phyloP scores from a whole-genome alignment of 2,329 filamentous ascomycete genomes.

The Fusarium mexicanum region DNA sequence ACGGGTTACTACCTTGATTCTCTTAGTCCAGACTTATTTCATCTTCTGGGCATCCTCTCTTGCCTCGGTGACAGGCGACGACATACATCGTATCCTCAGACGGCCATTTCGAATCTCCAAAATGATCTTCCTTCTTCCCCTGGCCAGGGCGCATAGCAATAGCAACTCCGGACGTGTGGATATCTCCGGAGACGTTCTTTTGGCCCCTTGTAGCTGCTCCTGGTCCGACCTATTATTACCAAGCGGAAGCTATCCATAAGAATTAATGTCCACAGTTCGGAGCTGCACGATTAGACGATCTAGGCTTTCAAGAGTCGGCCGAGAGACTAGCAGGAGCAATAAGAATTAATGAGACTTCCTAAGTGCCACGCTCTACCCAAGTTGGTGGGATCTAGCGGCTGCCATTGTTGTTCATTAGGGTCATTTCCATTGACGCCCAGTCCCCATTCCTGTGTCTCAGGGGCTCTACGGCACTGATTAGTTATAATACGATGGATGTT shows the following conservation, averaged over 20 bases:
- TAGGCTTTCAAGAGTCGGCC: conserved; percentile 14
- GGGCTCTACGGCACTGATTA: not conserved
- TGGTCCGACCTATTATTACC: not conserved
- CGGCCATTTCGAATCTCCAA: conserved; percentile 29
- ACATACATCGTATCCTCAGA: conserved; percentile 16
- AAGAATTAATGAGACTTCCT: conserved; percentile 7
- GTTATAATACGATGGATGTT: conserved; percentile 5
- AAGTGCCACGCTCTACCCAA: conserved; percentile 19
- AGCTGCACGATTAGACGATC: not conserved
- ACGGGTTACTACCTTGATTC: conserved; percentile 31
- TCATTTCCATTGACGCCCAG: not conserved
- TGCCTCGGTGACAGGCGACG: conserved; percentile 27
- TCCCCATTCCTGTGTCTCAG: not conserved
- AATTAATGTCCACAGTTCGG: not conserved
- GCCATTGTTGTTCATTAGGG: not conserved
- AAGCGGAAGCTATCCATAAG: not conserved
- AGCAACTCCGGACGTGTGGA: conserved; percentile 3
- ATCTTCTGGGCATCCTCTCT: conserved; percentile 27
- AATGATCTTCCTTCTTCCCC: conserved; percentile 38
- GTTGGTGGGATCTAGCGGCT: not conserved
- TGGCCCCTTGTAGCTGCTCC: conserved; percentile 1
- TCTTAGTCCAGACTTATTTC: conserved; percentile 24
- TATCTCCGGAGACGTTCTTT: conserved; percentile 10
- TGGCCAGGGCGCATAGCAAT: conserved; percentile 15
- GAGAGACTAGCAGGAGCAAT: conserved; percentile 10